Base-by-base conservation (phyloP, 2,329 filamentous ascomycete species). In the Diaporthe destruens region DNA sequence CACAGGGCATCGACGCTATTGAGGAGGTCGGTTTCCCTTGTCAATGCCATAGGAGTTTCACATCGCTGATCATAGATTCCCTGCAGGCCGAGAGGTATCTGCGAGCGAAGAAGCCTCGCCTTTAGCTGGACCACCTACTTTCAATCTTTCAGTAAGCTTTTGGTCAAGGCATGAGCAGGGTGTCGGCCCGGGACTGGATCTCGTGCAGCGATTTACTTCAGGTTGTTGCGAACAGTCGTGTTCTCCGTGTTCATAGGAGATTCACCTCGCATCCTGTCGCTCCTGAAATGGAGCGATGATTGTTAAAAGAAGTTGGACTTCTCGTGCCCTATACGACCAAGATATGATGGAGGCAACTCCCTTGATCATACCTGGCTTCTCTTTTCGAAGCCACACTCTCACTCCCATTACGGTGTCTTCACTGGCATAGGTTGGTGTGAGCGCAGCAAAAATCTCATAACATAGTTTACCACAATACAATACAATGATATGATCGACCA, bases 1-100 rank as follows among this genome's bases (percentile, higher is more conserved):
- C 56, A 20, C 47, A 69, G 18, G 63, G 67, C 16, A 69, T 39
- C 18, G 63, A 72, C 69, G 63, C 71, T 9, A 49, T 72, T 49
- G 71, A 66, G n/a, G 63, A 61, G 71, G 71, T 72, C 14, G 5
- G 57, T 39, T 39, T 39, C 36, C 36, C 36, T 12, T 32, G 25
- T n/a, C n/a, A 23, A 6, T 20, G 6, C 3, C 12, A 9, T 29
- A 12, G n/a, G 9, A 2, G 5, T 42, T 59, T 8, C 14, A 6
- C 2, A 20, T 20, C 23, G 56, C 56, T 59, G n/a, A 59, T 18
- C 36, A 8, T 2, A 14, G n/a, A 42, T 14, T 2, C 18, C 3
- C 23, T 39, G 36, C 56, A 59, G 56, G 23, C 56, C 6, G 36
- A 59, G 5, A 59, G 42, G 36, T 44, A 59, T 11, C 7, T 59